A percentile compares a stretch with the other conserved stretches of the same genome.
These are phyloP conservation scores for Sicyos baderoa DNA, from an alignment of 306 rosid genomes.

Conservation along the genomic window DNA sequence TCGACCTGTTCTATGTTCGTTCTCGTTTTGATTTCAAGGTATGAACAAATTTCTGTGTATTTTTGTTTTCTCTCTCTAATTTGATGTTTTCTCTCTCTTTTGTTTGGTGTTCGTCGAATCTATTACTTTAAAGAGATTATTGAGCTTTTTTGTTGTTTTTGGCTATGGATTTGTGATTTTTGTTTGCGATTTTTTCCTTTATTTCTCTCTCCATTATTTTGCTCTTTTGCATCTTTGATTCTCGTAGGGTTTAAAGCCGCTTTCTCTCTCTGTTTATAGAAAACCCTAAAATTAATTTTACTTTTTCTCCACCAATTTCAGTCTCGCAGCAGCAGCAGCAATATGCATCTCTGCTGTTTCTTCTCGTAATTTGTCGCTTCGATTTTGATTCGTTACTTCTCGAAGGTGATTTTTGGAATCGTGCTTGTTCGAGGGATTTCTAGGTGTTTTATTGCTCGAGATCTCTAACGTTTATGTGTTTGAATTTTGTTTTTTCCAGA, in stretches of 20 bases:
- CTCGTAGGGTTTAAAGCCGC: conserved; percentile 54
- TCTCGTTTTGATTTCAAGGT: conserved; percentile 54
- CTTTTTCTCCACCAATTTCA: too few species aligned
- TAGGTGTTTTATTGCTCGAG: conserved; percentile 23
- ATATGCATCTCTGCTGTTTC: too few species aligned
- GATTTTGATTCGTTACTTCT: conserved; percentile 12
- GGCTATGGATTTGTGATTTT: conserved; percentile 25
- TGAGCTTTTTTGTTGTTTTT: conserved; percentile 23
- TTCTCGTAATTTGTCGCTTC: too few species aligned
- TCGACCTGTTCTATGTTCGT: conserved; percentile 28
- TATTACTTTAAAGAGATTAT: conserved; percentile 28
- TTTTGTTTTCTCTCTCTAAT: not conserved
- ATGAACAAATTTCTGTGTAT: conserved; percentile 29
- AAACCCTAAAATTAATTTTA: conserved; percentile 22
- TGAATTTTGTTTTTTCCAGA: too few species aligned
- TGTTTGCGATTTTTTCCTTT: too few species aligned
- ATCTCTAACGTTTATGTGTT: not conserved
- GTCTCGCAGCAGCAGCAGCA: too few species aligned
- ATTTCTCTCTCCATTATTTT: conserved; percentile 12
- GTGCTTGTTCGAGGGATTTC: not conserved
- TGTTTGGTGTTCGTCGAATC: conserved; percentile 39
- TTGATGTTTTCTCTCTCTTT: conserved; percentile 17
- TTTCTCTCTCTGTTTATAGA: conserved; percentile 41
- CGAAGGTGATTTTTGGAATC: conserved; percentile 21
- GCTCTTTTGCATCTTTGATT: too few species aligned